These are phyloP conservation scores for Juncus effusus DNA, from an alignment of 176 grass and related monocot genomes.

Conservation along the genomic window DNA sequence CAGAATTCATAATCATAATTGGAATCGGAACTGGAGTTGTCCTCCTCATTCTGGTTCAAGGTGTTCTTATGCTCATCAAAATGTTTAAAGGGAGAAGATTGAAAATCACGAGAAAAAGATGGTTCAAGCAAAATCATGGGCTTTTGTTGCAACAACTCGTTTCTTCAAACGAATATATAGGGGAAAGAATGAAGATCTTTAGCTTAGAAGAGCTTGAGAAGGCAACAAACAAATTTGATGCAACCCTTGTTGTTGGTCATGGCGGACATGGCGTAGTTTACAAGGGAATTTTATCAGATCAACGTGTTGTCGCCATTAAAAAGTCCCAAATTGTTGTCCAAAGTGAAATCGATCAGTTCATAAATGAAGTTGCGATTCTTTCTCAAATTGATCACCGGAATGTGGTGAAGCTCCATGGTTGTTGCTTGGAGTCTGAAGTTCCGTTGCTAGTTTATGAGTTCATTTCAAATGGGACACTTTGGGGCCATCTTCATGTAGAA, in stretches of 20 bases:
- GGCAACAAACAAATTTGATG: slow-evolving; percentile 26
- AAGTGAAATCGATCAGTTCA: slow-evolving; percentile 35
- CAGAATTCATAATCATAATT: not conserved
- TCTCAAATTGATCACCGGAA: slow-evolving; percentile 36
- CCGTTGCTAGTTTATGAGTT: slow-evolving; percentile 36
- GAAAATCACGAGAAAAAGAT: slow-evolving; percentile 19
- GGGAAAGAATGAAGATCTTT: slow-evolving; percentile 35
- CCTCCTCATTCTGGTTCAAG: slow-evolving; percentile 23
- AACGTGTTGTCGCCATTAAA: slow-evolving; percentile 35
- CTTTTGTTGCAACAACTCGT: slow-evolving; percentile 33
- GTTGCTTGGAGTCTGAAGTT: slow-evolving; percentile 36
- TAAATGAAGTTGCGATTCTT: slow-evolving; percentile 37
- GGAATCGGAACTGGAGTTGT: slow-evolving; percentile 37
- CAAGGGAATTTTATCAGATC: not conserved
- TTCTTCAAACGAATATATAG: slow-evolving; percentile 20
- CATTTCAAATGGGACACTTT: slow-evolving; percentile 34
- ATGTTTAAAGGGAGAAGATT: slow-evolving; percentile 7
- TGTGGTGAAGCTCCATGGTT: slow-evolving; percentile 24
- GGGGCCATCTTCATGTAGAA: slow-evolving; percentile 28
- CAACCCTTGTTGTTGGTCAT: no score
- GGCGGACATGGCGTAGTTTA: slow-evolving; percentile 5
- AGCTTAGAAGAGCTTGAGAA: slow-evolving; percentile 35
- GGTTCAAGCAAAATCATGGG: slow-evolving; percentile 32
- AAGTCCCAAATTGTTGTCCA: slow-evolving; percentile 21
- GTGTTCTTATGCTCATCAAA: slow-evolving; percentile 25